Evolutionary conservation across 768 basidiomycete genomes (phyloP), one percentile per base, ranked within the genome.

Genomic region (Kwoniella europaea): DNA sequence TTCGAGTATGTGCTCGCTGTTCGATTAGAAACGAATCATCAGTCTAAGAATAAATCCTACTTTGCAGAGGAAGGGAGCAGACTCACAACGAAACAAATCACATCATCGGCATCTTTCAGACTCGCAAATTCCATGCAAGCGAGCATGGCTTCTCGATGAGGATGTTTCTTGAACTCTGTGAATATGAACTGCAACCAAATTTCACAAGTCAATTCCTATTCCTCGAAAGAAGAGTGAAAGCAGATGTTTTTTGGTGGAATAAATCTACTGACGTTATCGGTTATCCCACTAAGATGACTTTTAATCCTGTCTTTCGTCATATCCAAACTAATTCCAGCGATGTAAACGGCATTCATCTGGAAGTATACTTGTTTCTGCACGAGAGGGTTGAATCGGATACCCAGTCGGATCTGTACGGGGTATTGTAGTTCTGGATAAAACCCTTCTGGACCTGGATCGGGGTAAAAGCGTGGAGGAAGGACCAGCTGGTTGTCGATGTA

Each of bases 401-500:
- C 68, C 41, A 69, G 52, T 22, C 68, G 52, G n/a, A 61, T 69
- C 27, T 69, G 68, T 4, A 54, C 62, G 10, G 68, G 68, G 10
- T 63, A 50, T 43, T 69, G 68, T 10, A 69, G 46, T 43, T 69
- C 68, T 16, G 68, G 68, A 58, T 63, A 69, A 15, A 62, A 69
- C 0, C 68, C 68, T 16, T 59, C 57, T 15, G 60, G 60, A 62
- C 68, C 68, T 24, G 46, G 60, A 42, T 69, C 68, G 27, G 68
- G 54, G 35, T 69, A 69, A 22, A 42, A 69, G 2, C 53, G 29
- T 6, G 68, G 68, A 41, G 29, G 20, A 9, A 62, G 62, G 42
- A 69, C 68, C 2, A 55, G 52, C 18, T 62, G 27, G 42, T 60
- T 50, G 43, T 69, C 68, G 3, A 69, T 60, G 29, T 53, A 63